These are phyloP conservation scores for Rhexocercosporidium sp. DNA, from an alignment of 2,329 filamentous ascomycete genomes.

Conservation along the genomic window DNA sequence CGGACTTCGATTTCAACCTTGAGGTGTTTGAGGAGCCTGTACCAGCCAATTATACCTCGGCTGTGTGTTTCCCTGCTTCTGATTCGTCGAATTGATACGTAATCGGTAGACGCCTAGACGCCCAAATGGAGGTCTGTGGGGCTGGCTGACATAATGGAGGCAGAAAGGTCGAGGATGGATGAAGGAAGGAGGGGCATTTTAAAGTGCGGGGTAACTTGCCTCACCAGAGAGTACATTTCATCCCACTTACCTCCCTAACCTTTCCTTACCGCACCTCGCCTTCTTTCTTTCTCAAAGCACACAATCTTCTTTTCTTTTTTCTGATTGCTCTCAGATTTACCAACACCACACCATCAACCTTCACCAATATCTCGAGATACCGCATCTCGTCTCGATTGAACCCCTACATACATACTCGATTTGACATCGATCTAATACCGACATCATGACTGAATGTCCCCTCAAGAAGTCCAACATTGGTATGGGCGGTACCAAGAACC, in stretches of 20 bases:
- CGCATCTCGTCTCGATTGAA: not conserved
- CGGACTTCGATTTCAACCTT: not conserved
- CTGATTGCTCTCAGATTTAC: not conserved
- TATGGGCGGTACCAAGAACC: constrained; percentile 70
- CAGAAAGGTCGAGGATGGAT: not conserved
- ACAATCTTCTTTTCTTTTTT: not conserved
- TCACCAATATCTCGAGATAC: not conserved
- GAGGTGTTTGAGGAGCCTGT: not conserved
- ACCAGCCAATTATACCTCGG: not conserved
- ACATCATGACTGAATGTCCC: constrained; percentile 35
- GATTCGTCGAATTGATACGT: not conserved
- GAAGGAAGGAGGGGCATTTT: not conserved
- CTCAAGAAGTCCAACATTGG: constrained; percentile 31
- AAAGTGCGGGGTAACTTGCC: constrained; percentile 8
- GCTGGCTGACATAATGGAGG: constrained; percentile 6
- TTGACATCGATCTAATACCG: not conserved
- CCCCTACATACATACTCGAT: not conserved
- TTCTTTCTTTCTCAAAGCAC: not conserved
- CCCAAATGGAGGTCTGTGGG: not conserved
- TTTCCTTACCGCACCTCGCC: not conserved
- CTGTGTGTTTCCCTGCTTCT: not conserved
- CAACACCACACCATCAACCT: not conserved
- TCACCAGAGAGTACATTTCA: constrained; percentile 1
- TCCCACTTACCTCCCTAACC: not conserved
- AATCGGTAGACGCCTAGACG: constrained; percentile 10